These are phyloP conservation scores for Trichosanthes truncata DNA, from an alignment of 306 rosid genomes.

Conservation along the genomic window DNA sequence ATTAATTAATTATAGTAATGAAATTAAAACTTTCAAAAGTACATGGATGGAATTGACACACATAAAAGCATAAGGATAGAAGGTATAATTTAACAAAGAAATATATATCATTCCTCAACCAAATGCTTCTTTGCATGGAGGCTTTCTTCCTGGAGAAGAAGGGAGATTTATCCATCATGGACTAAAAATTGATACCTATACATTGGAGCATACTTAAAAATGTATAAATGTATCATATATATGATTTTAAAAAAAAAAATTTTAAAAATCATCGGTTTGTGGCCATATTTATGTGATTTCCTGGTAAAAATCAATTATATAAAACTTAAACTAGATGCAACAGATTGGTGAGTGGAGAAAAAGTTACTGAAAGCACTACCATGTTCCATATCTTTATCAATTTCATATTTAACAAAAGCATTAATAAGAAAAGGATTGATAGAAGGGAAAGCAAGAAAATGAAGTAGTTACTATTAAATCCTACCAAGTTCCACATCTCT, in stretches of 20 bases:
- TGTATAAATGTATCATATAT: not conserved
- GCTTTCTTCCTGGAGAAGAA: not conserved
- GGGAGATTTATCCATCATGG: not conserved
- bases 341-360: not conserved
- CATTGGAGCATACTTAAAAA: not conserved
- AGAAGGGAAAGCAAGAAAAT: not conserved
- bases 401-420: not conserved
- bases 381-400: not conserved
- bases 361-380: not conserved
- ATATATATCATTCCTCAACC: not conserved
- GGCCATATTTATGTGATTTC: not conserved
- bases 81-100: not conserved
- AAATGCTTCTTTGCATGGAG: not conserved
- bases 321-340: not conserved
- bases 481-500: slow-evolving; percentile 89
- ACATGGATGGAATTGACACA: not conserved
- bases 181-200: not conserved
- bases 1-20: not conserved
- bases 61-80: not conserved
- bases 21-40: not conserved
- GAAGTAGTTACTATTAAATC: slow-evolving; percentile 15
- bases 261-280: not conserved
- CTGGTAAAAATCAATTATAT: not conserved
- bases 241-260: not conserved
- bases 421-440: not conserved